Percentiles rank a stretch among this genome's conserved stretches.
These are phyloP conservation scores for Pholiota adiposa DNA, from an alignment of 1,284 basidiomycete species.

Conservation along the genomic window DNA sequence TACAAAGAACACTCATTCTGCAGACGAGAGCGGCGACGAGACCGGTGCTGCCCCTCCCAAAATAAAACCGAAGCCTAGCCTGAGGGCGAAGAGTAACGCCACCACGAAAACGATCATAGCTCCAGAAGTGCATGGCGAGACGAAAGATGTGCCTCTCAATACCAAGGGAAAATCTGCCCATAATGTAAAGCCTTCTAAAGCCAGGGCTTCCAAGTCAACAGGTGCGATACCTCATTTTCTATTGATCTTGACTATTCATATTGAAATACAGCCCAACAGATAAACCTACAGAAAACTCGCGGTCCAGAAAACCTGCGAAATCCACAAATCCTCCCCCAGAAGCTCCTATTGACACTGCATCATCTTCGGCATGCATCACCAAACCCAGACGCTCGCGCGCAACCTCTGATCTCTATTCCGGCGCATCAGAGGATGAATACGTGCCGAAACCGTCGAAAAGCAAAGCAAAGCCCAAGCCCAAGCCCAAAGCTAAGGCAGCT, in stretches of 20 bases:
- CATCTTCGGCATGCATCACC: background rate
- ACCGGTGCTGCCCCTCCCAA: background rate
- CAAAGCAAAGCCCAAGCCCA: conserved; percentile 4
- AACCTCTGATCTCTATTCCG: conserved; percentile 12
- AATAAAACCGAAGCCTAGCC: conserved; percentile 2
- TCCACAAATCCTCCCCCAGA: background rate
- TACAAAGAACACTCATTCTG: background rate
- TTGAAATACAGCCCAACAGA: background rate
- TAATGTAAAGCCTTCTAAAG: background rate
- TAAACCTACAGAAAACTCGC: background rate
- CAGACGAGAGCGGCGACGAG: background rate
- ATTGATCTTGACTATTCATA: background rate
- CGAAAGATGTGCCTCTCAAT: background rate
- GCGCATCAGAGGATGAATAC: conserved; percentile 18
- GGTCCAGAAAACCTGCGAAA: background rate
- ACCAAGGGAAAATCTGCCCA: background rate
- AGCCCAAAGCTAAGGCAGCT: background rate
- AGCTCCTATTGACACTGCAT: background rate
- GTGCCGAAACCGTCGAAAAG: conserved; percentile 3
- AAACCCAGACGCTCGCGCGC: background rate
- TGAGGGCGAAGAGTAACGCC: conserved; percentile 1
- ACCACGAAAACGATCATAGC: background rate
- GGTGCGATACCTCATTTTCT: background rate
- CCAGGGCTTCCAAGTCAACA: background rate
- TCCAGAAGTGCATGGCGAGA: background rate